Evolutionary conservation across 345 rosid species (phyloP).

Genomic region (Pelargonium nanum): DNA sequence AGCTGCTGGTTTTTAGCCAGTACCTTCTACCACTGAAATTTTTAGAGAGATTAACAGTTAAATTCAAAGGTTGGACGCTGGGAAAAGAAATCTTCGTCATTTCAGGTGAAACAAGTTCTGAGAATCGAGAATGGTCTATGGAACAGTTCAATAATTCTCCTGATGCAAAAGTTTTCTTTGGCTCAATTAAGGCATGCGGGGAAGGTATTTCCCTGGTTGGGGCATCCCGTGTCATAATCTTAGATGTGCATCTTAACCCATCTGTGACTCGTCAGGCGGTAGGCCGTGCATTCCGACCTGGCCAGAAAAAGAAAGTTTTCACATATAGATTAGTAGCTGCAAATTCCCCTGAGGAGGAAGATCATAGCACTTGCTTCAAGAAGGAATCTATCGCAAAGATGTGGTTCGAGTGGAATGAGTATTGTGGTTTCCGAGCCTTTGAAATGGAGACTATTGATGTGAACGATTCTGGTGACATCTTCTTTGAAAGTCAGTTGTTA

Average conservation of each 20-base stretch:
- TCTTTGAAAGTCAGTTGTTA: slow-evolving; percentile 47
- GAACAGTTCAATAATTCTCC: slow-evolving; percentile 62
- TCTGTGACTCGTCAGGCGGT: slow-evolving; percentile 96
- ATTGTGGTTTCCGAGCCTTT: slow-evolving; percentile 40
- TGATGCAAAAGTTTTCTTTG: slow-evolving; percentile 73
- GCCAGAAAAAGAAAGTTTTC: slow-evolving; percentile 71
- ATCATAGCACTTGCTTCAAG: slow-evolving; percentile 44
- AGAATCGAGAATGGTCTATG: slow-evolving; percentile 65
- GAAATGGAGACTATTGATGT: slow-evolving; percentile 37
- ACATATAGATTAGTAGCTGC: slow-evolving; percentile 65
- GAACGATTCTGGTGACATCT: slow-evolving; percentile 47
- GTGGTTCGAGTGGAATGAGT: slow-evolving; percentile 95
- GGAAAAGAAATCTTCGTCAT: slow-evolving; percentile 62
- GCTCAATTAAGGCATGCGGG: slow-evolving; percentile 89
- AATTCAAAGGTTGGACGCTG: slow-evolving; percentile 45
- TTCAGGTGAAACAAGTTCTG: slow-evolving; percentile 65
- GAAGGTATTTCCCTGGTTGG: slow-evolving; percentile 96
- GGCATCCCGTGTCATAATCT: slow-evolving; percentile 64
- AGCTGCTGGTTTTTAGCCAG: slow-evolving; percentile 77
- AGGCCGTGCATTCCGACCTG: slow-evolving; percentile 80
- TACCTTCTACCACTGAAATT: slow-evolving; percentile 60
- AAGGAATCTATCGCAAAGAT: slow-evolving; percentile 76
- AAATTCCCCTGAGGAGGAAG: slow-evolving; percentile 71
- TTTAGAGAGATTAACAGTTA: slow-evolving; percentile 45
- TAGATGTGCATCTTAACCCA: slow-evolving; percentile 87